Conservation (phyloP, 495 filamentous ascomycete genomes). For the Daldinia grandis region DNA sequence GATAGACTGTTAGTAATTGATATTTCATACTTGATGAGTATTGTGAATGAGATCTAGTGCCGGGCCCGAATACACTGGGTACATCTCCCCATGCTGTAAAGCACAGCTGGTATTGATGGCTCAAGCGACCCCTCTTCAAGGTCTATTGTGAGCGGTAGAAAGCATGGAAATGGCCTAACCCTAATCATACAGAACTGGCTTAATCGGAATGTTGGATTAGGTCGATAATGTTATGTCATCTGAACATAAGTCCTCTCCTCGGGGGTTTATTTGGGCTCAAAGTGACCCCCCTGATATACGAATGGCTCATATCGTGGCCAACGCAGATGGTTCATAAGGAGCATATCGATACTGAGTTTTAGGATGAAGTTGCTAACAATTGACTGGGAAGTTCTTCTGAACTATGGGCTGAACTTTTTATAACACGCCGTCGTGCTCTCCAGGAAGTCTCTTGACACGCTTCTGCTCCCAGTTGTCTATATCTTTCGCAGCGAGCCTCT, state of each 20-base stretch:
- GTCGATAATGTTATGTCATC: background rate
- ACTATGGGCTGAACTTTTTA: conserved; percentile 49
- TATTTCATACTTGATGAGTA: background rate
- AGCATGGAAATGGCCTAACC: background rate
- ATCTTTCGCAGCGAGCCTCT: conserved; percentile 91
- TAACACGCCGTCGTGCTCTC: conserved; percentile 87
- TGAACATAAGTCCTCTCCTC: background rate
- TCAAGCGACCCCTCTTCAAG: background rate
- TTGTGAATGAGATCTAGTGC: background rate
- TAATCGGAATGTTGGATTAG: background rate
- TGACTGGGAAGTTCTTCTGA: background rate
- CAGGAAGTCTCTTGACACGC: conserved; percentile 83
- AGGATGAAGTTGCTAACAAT: background rate
- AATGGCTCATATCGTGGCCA: background rate
- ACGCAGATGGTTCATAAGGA: background rate
- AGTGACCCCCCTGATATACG: background rate
- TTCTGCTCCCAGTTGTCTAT: conserved; percentile 97
- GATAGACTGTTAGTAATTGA: background rate
- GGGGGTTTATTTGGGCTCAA: background rate
- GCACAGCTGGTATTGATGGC: background rate
- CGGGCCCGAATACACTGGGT: background rate
- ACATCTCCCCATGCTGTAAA: background rate
- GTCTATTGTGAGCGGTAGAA: background rate
- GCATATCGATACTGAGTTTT: background rate
- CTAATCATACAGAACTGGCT: background rate